Base-by-base conservation (phyloP, 1,284 basidiomycete species). In the Pseudozyma sp. region DNA sequence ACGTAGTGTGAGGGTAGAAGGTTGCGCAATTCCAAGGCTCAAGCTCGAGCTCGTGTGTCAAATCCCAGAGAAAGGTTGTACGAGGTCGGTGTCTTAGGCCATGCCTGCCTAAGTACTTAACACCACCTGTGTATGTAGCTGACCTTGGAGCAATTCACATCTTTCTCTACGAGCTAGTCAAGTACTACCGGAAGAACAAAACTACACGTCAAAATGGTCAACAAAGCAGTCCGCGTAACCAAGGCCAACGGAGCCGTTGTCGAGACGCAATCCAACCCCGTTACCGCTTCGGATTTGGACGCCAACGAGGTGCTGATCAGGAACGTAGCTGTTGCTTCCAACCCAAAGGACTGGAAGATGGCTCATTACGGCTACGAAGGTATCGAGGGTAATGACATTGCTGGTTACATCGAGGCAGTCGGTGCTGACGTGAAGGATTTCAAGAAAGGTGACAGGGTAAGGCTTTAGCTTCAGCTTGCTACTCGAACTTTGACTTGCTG, bases 331-430 rank as follows among this genome's bases (percentile, higher is more conserved):
- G 83, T 86, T 5, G 78, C 80, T 0, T 70, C 66, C 4, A 85
- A 86, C 56, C 86, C 86, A 0, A 85, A 85, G 47, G 85, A 86
- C 57, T 85, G 79, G 81, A 85, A 85, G 67, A 19, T 81, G 0
- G 70, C 78, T 0, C 10, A 52, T 1, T 44, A 47, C 9, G 60
- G 56, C 8, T 47, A 69, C 52, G 64, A 59, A 56, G 57, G 61
- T 1, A 49, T 83, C 38, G 82, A 85, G 50, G 83, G 83, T 18
- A 85, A 83, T 59, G 82, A 85, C 51, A 59, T 85, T 11, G 83
- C 83, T 16, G 83, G 83, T 5, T 71, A 67, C 44, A 55, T 67
- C 49, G 64, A 60, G 16, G 64, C 64, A 1, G 58, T 67, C 19
- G 64, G 64, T 9, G 34, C 64, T 1, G 78, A 48, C 7, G 81